A percentile compares a stretch with the other conserved stretches of the same genome.
Evolutionary conservation across 768 basidiomycete species (phyloP).

Genomic region (Hemileccinum rubropunctum): DNA sequence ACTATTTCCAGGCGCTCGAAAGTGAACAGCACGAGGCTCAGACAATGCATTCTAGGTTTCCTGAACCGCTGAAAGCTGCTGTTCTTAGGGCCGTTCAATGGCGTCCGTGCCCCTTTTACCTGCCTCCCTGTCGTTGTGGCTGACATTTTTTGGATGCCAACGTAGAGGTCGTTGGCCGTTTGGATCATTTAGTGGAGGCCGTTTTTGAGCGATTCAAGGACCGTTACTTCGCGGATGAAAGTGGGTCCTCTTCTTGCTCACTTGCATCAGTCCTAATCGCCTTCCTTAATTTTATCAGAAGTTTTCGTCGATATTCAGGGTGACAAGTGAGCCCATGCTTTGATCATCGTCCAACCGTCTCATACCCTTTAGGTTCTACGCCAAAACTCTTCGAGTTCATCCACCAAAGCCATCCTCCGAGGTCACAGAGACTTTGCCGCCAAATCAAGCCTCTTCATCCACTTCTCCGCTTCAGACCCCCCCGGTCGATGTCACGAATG

Average conservation of each 20-base stretch:
- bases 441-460: slow-evolving; percentile 37
- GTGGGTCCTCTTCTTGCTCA: slow-evolving; percentile 46
- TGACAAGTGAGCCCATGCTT: slow-evolving; percentile 62
- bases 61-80: slow-evolving; percentile 87
- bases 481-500: slow-evolving; percentile 47
- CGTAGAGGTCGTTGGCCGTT: slow-evolving; percentile 92
- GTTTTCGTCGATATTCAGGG: slow-evolving; percentile 85
- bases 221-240: slow-evolving; percentile 88
- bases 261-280: slow-evolving; percentile 15
- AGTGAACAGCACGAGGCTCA: slow-evolving; percentile 89
- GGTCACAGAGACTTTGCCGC: slow-evolving; percentile 32
- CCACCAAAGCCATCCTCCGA: slow-evolving; percentile 57
- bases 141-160: slow-evolving; percentile 15
- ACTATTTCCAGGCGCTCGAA: slow-evolving; percentile 92
- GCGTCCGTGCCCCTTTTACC: slow-evolving; percentile 62
- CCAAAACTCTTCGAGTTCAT: slow-evolving; percentile 74
- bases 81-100: slow-evolving; percentile 94
- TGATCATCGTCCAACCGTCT: slow-evolving; percentile 12
- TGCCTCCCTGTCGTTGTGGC: slow-evolving; percentile 10
- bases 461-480: slow-evolving; percentile 43
- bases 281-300: slow-evolving; percentile 43
- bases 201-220: slow-evolving; percentile 97
- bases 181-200: slow-evolving; percentile 93
- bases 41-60: slow-evolving; percentile 88
- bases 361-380: slow-evolving; percentile 62